Conservation (phyloP, 179 eudicot genomes). For the Amaranthus tricolor region DNA sequence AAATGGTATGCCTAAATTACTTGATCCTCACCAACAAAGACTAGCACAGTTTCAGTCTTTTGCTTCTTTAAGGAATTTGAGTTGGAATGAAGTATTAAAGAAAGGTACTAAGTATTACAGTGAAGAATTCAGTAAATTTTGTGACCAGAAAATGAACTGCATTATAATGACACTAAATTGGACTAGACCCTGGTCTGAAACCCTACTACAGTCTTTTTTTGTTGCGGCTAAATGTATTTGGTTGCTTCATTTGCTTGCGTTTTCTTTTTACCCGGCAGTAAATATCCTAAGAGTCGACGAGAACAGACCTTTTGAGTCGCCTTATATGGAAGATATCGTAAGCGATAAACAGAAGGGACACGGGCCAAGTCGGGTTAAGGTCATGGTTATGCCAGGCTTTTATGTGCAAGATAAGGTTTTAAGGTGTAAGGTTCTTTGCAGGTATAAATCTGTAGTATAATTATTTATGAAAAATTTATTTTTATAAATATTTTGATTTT, state of each 20-base stretch:
- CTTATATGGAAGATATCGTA: constrained; percentile 86
- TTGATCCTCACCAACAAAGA: constrained; percentile 72
- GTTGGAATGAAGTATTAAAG: constrained; percentile 86
- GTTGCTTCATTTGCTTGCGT: constrained; percentile 91
- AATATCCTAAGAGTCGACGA: constrained; percentile 81
- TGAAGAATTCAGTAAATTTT: constrained; percentile 82
- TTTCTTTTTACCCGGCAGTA: constrained; percentile 70
- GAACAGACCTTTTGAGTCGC: constrained; percentile 53
- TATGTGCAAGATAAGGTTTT: constrained; percentile 81
- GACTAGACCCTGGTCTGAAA: constrained; percentile 91
- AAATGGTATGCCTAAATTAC: constrained; percentile 64
- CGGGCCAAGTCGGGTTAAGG: constrained; percentile 62
- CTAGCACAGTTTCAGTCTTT: constrained; percentile 65
- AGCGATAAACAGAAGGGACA: constrained; percentile 56
- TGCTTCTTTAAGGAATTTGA: constrained; percentile 65
- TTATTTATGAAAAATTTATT: not conserved
- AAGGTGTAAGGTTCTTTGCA: constrained; percentile 92
- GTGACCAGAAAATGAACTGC: constrained; percentile 92
- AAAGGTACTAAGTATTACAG: constrained; percentile 92
- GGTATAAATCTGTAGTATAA: constrained; percentile 62
- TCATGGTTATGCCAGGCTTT: constrained; percentile 98
- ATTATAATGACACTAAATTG: constrained; percentile 58
- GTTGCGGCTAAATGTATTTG: constrained; percentile 95
- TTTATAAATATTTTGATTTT: not conserved
- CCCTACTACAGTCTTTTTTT: constrained; percentile 84